phyloP scores from a whole-genome alignment of 2,329 filamentous ascomycete species.

The Xylariaceae sp. region DNA sequence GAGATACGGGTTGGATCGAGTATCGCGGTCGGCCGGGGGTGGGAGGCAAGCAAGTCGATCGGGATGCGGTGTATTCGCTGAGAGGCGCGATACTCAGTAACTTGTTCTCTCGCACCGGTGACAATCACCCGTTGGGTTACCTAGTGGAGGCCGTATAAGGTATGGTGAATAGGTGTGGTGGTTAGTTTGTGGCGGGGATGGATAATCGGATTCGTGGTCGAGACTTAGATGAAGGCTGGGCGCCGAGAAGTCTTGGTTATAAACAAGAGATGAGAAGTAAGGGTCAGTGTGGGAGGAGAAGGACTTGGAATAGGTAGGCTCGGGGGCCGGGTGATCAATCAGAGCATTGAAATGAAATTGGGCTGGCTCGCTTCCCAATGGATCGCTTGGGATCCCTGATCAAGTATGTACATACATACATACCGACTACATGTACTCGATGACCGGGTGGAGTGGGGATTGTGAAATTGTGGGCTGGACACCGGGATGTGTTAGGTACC shows the following conservation, averaged over 20 bases:
- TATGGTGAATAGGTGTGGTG: not conserved
- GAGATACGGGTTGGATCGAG: not conserved
- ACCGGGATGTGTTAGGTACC: not conserved
- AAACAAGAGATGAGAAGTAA: slow-evolving; percentile 28
- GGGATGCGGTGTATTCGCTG: slow-evolving; percentile 12
- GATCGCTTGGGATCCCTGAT: not conserved
- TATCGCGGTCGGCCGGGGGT: not conserved
- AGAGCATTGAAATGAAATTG: not conserved
- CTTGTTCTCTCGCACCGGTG: not conserved
- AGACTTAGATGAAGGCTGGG: slow-evolving; percentile 40
- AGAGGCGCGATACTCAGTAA: slow-evolving; percentile 1
- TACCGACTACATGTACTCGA: too few species aligned
- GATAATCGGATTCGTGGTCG: slow-evolving; percentile 25
- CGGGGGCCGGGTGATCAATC: not conserved
- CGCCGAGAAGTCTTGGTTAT: slow-evolving; percentile 43
- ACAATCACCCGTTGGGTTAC: not conserved
- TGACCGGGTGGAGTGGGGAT: not conserved
- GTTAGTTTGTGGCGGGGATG: slow-evolving; percentile 16
- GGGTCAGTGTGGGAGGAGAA: slow-evolving; percentile 18
- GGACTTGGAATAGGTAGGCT: not conserved
- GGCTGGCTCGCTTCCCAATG: not conserved
- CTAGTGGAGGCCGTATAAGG: not conserved
- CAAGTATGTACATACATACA: too few species aligned
- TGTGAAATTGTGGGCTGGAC: not conserved
- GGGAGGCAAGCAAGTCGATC: slow-evolving; percentile 2